Base-by-base conservation (phyloP, 2,329 filamentous ascomycete species). In the Colletotrichum sublineola region DNA sequence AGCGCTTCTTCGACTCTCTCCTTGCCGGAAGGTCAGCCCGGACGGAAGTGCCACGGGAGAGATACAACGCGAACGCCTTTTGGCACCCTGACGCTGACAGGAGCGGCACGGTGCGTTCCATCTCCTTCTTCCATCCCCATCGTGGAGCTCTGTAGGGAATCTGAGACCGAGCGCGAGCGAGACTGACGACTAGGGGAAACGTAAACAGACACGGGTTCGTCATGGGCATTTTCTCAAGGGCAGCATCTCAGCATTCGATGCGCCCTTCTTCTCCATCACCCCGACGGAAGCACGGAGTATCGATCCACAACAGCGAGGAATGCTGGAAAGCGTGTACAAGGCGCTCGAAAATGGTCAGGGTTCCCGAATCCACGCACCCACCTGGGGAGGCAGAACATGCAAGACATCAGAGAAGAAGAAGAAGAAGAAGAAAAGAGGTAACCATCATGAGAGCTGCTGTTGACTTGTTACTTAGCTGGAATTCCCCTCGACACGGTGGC, bases 1-100 rank as follows among this genome's bases (percentile, higher is more conserved):
- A 81, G 8, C 82, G 84, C 68, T 83, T 87, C 67, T 86, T 83
- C 82, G 81, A 83, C 20, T 79, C 86, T n/a, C 77, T 84, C 50
- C 73, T 79, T 8, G 77, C 76, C 18, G 76, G 78, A 40, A 76
- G 77, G 53, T 78, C 77, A 12, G 78, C 77, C 2, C 72, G 75
- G 50, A 77, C 74, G 9, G 74, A 77, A 36, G 73, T 80, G 3
- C 78, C 79, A 1, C 56, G 57, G 15, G 78, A 80, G 18, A 74
- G 79, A 63, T 80, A 78, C 73, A 77, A 80, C 24, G 74, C 75
- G 36, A 75, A 79, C 18, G 77, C 78, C 0, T 80, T 80, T 62
- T 80, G 76, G 75, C 78, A 80, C 40, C 78, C 77, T 0, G 74
- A 80, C 36, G 73, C 75, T 29, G 67, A 77, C 29, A 77, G 77